Percentiles rank a stretch among this genome's conserved stretches.
phyloP scores from a whole-genome alignment of 768 basidiomycete species.

The Galerina marginata region DNA sequence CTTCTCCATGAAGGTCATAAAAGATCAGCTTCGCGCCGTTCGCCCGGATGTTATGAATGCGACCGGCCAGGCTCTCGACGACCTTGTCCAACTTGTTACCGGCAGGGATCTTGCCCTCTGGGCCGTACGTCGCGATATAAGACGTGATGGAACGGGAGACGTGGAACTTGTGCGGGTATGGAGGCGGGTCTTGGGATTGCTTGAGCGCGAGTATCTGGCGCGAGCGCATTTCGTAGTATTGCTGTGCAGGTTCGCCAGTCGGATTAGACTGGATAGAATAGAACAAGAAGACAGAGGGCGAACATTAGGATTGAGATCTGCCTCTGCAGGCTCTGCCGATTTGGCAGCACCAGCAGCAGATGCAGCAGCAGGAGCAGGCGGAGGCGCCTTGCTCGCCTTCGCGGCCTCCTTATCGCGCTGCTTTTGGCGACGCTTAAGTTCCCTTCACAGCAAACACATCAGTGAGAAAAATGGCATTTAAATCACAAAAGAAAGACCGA shows the following conservation, averaged over 20 bases:
- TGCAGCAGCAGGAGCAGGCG: conserved; percentile 46
- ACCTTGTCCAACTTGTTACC: conserved; percentile 68
- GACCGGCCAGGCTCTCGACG: conserved; percentile 79
- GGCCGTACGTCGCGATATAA: conserved; percentile 78
- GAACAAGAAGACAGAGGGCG: conserved; percentile 36
- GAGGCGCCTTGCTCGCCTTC: conserved; percentile 61
- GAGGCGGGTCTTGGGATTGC: conserved; percentile 84
- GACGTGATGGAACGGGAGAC: conserved; percentile 76
- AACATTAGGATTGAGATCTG: conserved; percentile 91
- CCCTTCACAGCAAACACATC: conserved; percentile 56
- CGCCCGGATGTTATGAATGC: conserved; percentile 88
- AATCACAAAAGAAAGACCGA: conserved; percentile 44
- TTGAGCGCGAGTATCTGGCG: conserved; percentile 87
- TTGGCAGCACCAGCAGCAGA: background rate
- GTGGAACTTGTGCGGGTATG: conserved; percentile 99
- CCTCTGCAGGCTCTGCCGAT: conserved; percentile 60
- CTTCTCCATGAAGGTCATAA: conserved; percentile 94
- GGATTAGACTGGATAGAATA: background rate
- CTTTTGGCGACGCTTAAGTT: conserved; percentile 93
- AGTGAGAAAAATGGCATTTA: conserved; percentile 27
- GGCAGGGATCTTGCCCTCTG: conserved; percentile 69
- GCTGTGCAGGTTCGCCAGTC: conserved; percentile 50
- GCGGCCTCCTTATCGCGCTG: conserved; percentile 81
- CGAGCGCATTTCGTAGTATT: conserved; percentile 96
- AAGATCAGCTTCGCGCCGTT: conserved; percentile 87